Percentiles rank a stretch among this genome's conserved stretches.
Conservation (phyloP, 805 yeast genomes). For the Nakazawaea laoshanensis region DNA sequence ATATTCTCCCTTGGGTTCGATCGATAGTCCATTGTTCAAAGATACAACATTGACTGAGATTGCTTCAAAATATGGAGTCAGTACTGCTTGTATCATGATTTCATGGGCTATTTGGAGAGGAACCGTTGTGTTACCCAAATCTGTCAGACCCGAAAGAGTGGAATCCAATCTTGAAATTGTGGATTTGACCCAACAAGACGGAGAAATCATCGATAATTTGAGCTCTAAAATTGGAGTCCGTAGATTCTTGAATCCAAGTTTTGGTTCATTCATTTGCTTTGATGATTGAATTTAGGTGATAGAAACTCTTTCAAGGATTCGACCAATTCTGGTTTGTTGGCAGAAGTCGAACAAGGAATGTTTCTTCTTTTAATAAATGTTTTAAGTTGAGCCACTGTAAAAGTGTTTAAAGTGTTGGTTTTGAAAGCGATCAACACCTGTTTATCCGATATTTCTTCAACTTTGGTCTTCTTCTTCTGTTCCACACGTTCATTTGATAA, state of each 20-base stretch:
- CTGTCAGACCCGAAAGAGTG: conserved; percentile 23
- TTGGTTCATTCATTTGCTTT: conserved; percentile 2
- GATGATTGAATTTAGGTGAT: conserved; percentile 12
- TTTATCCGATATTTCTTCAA: conserved; percentile 23
- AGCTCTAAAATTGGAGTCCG: conserved; percentile 1
- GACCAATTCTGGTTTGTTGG: conserved; percentile 33
- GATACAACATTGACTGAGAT: conserved; percentile 33
- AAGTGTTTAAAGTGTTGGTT: conserved; percentile 22
- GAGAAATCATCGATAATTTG: conserved; percentile 2
- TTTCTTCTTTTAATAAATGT: conserved; percentile 28
- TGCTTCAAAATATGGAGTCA: conserved; percentile 33
- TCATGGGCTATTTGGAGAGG: conserved; percentile 55
- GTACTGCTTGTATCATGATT: conserved; percentile 45
- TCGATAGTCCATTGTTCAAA: conserved; percentile 36
- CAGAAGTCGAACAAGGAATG: conserved; percentile 20
- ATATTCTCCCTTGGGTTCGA: conserved; percentile 69
- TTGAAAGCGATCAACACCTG: conserved; percentile 36
- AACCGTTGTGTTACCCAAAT: conserved; percentile 29
- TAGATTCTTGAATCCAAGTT: conserved; percentile 7
- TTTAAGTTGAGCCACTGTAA: conserved; percentile 34
- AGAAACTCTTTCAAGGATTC: conserved; percentile 29
- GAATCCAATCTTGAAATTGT: conserved; percentile 21
- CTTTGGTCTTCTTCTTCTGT: conserved; percentile 8
- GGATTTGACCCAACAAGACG: conserved; percentile 4
- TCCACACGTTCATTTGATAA: conserved; percentile 14